Evolutionary conservation across 208 protist genomes (phyloP).

Genomic region (Crithidia sp.): DNA sequence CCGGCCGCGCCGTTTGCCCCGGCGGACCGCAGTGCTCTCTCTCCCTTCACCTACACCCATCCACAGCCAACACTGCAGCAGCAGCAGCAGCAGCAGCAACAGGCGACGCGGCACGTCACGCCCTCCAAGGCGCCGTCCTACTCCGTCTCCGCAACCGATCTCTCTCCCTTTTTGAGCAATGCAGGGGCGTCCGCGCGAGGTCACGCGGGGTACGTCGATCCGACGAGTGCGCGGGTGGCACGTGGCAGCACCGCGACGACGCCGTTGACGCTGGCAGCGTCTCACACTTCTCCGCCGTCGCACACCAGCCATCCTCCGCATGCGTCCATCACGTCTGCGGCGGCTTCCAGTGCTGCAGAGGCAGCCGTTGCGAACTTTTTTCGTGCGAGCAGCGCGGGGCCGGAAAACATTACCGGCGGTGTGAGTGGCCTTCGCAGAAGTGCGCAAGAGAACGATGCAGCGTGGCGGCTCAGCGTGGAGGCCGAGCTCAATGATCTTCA

Average conservation of each 20-base stretch:
- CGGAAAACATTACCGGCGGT: neutral
- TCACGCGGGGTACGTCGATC: neutral
- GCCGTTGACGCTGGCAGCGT: neutral
- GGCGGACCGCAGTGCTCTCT: neutral
- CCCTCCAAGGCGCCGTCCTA: neutral
- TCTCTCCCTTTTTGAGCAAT: no score
- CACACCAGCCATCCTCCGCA: no score
- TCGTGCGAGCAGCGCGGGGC: conserved; percentile 7
- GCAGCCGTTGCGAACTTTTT: conserved; percentile 12
- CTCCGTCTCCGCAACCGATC: neutral
- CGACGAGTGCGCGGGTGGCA: neutral
- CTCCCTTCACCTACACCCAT: neutral
- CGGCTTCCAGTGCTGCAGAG: conserved; percentile 1
- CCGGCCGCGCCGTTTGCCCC: conserved; percentile 9
- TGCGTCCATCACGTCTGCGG: no score
- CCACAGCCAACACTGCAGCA: conserved; percentile 1
- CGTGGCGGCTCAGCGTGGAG: conserved; percentile 27
- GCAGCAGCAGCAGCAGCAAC: conserved; percentile 3
- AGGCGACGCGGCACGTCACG: neutral
- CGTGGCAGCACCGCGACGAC: neutral
- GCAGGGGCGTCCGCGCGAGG: no score
- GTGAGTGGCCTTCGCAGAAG: neutral
- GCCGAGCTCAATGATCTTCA: conserved; percentile 29
- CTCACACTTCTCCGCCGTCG: neutral
- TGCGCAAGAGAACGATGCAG: conserved; percentile 6